phyloP scores from a whole-genome alignment of 1,139 yeast genomes.

The Blastobotrys aristatus region DNA sequence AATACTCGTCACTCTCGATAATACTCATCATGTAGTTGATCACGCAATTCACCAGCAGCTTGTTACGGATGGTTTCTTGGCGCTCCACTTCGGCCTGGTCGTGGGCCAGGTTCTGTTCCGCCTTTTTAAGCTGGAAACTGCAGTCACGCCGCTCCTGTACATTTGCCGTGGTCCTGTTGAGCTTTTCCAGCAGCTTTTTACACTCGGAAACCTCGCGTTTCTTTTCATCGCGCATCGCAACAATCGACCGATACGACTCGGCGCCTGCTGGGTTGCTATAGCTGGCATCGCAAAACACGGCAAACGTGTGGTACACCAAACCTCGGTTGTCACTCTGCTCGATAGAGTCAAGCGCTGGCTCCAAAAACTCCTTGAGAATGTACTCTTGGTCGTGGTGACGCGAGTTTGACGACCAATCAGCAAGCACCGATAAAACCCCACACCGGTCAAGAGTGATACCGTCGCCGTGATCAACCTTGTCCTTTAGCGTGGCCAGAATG shows the following conservation, averaged over 20 bases:
- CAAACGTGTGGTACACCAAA: constrained; percentile 54
- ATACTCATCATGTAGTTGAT: constrained; percentile 56
- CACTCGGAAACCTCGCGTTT: constrained; percentile 37
- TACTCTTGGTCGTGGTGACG: constrained; percentile 59
- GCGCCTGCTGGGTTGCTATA: constrained; percentile 43
- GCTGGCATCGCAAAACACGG: constrained; percentile 71
- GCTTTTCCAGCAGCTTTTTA: constrained; percentile 38
- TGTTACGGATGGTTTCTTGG: constrained; percentile 37
- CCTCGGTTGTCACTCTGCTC: constrained; percentile 32
- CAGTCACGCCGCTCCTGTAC: constrained; percentile 10
- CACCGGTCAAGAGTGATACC: constrained; percentile 15
- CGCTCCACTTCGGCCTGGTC: constrained; percentile 47
- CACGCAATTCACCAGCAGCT: constrained; percentile 53
- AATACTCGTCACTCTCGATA: constrained; percentile 42
- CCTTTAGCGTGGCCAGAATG: background rate
- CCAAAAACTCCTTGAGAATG: constrained; percentile 54
- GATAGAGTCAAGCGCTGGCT: constrained; percentile 36
- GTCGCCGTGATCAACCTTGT: background rate
- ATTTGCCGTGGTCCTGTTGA: constrained; percentile 32
- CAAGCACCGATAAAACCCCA: constrained; percentile 38
- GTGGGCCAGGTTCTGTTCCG: constrained; percentile 42
- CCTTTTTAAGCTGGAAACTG: constrained; percentile 33
- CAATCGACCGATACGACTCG: constrained; percentile 44
- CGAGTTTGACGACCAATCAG: constrained; percentile 67
- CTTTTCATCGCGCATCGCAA: constrained; percentile 43